Base-by-base conservation (phyloP, 1,284 basidiomycete genomes). In the Cryptococcus hybrid region DNA sequence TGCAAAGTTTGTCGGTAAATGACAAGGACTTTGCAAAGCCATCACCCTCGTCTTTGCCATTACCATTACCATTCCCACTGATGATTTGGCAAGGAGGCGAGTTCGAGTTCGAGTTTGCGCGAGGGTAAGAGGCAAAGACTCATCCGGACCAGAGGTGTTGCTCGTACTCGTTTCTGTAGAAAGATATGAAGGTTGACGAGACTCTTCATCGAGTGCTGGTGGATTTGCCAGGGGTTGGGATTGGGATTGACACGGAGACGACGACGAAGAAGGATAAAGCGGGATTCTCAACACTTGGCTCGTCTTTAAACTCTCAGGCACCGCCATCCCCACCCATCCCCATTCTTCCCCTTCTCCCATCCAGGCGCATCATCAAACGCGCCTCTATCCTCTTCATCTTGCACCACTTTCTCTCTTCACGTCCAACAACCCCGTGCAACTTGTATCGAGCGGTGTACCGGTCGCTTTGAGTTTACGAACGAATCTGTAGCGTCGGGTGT, bases 381-480 rank as follows among this genome's bases (percentile, higher is more conserved):
- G 47, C 74, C 74, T 39, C 70, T 66, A 51, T 80, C 79, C 13
- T 71, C 68, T 12, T 64, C 55, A 18, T 63, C 61, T 35, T n/a
- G 15, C 2, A 6, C 37, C 35, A 59, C 52, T 18, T 18, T 18
- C 18, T 18, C 18, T 18, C 18, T 18, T 18, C 18, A 18, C 18
- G 18, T 18, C 18, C 18, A 18, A 18, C 18, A 18, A 18, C 18
- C 1, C 18, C 18, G 53, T 78, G 77, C 37, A 74, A 53, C 13
- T 70, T 74, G 51, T 80, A 80, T 46, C 80, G 69, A 1, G 68
- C 56, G 1, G 78, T 4, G 79, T 80, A 5, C 60, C 56, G 37
- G 51, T 58, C 2, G 78, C 67, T 39, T 77, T 76, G 58, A 77
- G 65, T 65, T 81, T 81, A 34, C 80, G 71, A 30, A 80, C 76